These are phyloP conservation scores for Cryphonectria nitschkei DNA, from an alignment of 2,329 filamentous ascomycete species.

Conservation along the genomic window DNA sequence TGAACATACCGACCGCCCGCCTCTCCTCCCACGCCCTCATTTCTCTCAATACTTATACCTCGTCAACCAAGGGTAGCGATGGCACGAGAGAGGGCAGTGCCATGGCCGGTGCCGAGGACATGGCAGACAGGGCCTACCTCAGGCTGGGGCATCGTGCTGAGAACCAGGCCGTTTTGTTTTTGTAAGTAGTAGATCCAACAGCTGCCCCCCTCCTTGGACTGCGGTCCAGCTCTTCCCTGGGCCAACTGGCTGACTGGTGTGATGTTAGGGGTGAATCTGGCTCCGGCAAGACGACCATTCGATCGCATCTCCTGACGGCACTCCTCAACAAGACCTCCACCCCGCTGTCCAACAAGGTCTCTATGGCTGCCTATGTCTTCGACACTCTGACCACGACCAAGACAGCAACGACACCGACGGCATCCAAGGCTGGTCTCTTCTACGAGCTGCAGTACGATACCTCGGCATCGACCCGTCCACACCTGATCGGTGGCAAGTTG, in stretches of 20 bases:
- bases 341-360: conserved; percentile 89
- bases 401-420: conserved; percentile 90
- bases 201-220: background rate
- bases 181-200: conserved; percentile 64
- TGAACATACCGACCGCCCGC: conserved; percentile 82
- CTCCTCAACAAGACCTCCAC: conserved; percentile 90
- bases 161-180: conserved; percentile 89
- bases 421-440: conserved; percentile 93
- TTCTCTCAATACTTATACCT: conserved; percentile 92
- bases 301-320: conserved; percentile 83
- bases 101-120: conserved; percentile 88
- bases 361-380: conserved; percentile 92
- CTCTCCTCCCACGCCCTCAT: conserved; percentile 92
- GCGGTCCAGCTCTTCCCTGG: background rate
- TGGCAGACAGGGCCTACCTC: conserved; percentile 84
- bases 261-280: conserved; percentile 83
- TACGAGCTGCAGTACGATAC: conserved; percentile 98
- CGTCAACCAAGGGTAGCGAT: conserved; percentile 85
- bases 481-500: conserved; percentile 91
- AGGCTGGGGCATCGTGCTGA: conserved; percentile 86
- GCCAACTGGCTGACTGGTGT: conserved; percentile 27
- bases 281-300: conserved; percentile 92
- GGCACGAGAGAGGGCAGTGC: conserved; percentile 90
- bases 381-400: conserved; percentile 97
- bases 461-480: conserved; percentile 78